Percentiles rank a stretch among this genome's conserved stretches.
Evolutionary conservation across 2,329 filamentous ascomycete species (phyloP).

Genomic region (Aspergillus flavus): DNA sequence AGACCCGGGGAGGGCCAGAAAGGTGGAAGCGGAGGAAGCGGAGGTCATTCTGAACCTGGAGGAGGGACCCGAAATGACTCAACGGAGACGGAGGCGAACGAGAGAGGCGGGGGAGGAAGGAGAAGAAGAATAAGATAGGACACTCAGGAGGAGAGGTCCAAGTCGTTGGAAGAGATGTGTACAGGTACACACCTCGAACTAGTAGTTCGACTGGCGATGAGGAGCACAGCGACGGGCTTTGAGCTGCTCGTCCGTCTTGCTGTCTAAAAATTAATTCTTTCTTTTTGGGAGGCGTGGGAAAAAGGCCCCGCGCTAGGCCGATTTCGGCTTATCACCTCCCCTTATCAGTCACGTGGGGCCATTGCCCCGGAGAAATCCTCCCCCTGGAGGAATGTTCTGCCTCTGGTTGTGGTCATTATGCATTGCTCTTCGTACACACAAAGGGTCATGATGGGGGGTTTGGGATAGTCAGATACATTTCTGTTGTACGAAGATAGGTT

Average conservation of each 20-base stretch:
- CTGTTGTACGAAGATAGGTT: background rate
- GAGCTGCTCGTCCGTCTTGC: conserved; percentile 22
- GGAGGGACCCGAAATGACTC: conserved; percentile 7
- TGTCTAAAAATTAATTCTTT: conserved; percentile 22
- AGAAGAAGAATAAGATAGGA: background rate
- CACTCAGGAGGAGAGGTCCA: conserved; percentile 12
- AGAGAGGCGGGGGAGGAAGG: conserved; percentile 7
- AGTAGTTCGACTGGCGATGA: conserved; percentile 20
- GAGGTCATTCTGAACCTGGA: conserved; percentile 30
- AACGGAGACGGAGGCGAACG: background rate
- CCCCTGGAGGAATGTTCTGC: background rate
- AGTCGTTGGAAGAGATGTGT: conserved; percentile 17
- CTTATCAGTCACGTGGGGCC: conserved; percentile 27
- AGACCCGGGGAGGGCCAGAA: conserved; percentile 43
- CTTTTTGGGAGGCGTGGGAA: conserved; percentile 16
- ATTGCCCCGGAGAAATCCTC: conserved; percentile 4
- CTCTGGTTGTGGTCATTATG: conserved; percentile 5
- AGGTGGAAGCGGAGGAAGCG: conserved; percentile 34
- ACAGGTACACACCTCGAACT: conserved; percentile 22
- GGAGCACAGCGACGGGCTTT: conserved; percentile 21
- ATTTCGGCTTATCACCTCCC: conserved; percentile 28
- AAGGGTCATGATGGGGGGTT: background rate
- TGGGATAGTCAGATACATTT: background rate
- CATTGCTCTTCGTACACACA: background rate
- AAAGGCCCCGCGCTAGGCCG: conserved; percentile 29